Base-by-base conservation (phyloP, 306 rosid species). In the Cucurbita ficifolia region DNA sequence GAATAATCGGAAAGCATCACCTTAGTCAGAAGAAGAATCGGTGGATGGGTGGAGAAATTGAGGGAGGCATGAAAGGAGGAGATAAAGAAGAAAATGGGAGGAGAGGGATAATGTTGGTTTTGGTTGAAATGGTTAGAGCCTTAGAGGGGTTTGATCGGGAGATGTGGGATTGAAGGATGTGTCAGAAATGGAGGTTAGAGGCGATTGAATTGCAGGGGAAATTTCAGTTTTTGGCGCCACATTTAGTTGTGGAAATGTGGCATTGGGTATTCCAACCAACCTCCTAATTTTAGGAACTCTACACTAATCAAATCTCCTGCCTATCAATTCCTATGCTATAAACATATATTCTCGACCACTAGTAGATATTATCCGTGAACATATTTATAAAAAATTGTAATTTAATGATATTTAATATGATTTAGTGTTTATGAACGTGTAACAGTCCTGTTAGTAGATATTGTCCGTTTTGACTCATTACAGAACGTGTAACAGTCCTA, bases 151-250 rank as follows among this genome's bases (percentile, higher is more conserved):
- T 38, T 8, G 51, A 63, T 8, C 18, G 33, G 49, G 13, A 48
- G 24, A 22, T 38, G 22, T 61, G 16, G 49, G 50, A 36, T n/a
- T 17, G 70, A 22, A 38, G 33, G 33, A 16, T 18, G 17, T 64
- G 70, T 40, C 17, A 68, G 73, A 51, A 53, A 72, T 71, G 75
- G 75, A 72, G 60, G 62, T 33, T 72, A 38, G 48, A 6, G 62
- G 46, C 46, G 62, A 72, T 72, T 50, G 61, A 39, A 36, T 65
- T 42, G 53, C 53, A 18, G 72, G 60, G 52, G 39, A 38, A 53
- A 48, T 19, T 73, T 7, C 63, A 73, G 64, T 55, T 73, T 55
- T 73, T 73, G 76, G 62, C 48, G 63, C 76, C 76, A 72, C 19
- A 53, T 53, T 72, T 52, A 36, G 22, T 73, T 38, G 49, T 18